Conservation (phyloP, 208 protist genomes). For the Acanthamoeba triangularis region DNA sequence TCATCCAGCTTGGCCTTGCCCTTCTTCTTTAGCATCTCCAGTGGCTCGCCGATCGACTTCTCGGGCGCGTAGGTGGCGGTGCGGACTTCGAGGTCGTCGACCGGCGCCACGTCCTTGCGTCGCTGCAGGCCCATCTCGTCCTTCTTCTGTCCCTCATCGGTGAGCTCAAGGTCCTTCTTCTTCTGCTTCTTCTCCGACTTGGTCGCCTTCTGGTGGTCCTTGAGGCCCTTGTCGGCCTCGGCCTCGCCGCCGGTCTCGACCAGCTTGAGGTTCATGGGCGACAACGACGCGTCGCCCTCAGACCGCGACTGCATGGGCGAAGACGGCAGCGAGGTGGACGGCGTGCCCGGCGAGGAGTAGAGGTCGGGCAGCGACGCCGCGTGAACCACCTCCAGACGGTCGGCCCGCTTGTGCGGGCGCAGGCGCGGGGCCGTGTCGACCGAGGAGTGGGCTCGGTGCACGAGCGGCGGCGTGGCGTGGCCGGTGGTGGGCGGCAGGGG, state of each 20-base stretch:
- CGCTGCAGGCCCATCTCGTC: neutral
- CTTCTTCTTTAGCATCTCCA: neutral
- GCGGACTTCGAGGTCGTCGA: constrained; percentile 1
- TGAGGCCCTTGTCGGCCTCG: neutral
- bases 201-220: constrained; percentile 58
- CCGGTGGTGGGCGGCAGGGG: constrained; percentile 45
- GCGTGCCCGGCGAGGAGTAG: constrained; percentile 1
- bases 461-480: constrained; percentile 26
- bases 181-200: neutral
- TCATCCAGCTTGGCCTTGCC: constrained; percentile 21
- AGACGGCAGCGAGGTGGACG: neutral
- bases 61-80: neutral
- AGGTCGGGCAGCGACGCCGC: constrained; percentile 2
- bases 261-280: constrained; percentile 66
- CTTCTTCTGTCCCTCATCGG: constrained; percentile 15
- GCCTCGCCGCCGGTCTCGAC: constrained; percentile 35
- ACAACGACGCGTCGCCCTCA: neutral
- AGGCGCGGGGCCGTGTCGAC: neutral
- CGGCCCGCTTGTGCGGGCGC: neutral
- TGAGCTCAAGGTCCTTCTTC: neutral
- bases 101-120: neutral
- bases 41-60: neutral
- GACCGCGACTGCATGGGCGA: neutral
- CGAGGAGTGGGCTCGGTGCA: constrained; percentile 4
- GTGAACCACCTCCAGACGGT: constrained; percentile 16